These are phyloP conservation scores for Phytophthora agathidicida DNA, from an alignment of 352 stramenopile species.

Conservation along the genomic window DNA sequence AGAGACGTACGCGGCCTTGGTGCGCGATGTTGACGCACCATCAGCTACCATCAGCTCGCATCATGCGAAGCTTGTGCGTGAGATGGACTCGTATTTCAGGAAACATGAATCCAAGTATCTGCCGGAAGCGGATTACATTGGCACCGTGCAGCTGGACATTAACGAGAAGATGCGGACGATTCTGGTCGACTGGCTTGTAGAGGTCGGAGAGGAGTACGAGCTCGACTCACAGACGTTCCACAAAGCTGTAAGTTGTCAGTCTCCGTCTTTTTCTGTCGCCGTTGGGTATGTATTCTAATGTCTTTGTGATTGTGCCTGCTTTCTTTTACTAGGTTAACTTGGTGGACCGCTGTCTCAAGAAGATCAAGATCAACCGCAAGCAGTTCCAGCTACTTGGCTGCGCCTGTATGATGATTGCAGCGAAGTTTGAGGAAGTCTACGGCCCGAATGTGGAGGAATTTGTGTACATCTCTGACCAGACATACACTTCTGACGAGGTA, in stretches of 20 bases:
- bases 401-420: conserved; percentile 95
- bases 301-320: not conserved
- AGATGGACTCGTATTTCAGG: conserved; percentile 69
- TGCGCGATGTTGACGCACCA: conserved; percentile 68
- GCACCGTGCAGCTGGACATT: conserved; percentile 95
- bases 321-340: conserved; percentile 65
- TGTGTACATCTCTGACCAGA: conserved; percentile 97
- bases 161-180: conserved; percentile 99
- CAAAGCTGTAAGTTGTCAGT: conserved; percentile 55
- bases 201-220: conserved; percentile 88
- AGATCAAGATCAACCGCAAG: conserved; percentile 87
- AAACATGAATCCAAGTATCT: conserved; percentile 84
- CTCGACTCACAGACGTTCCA: conserved; percentile 85
- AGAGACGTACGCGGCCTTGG: conserved; percentile 49
- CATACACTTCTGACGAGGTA: conserved; percentile 91
- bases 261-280: not conserved
- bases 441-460: conserved; percentile 94
- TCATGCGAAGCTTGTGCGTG: conserved; percentile 60
- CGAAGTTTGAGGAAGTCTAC: conserved; percentile 98
- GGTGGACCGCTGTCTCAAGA: conserved; percentile 81
- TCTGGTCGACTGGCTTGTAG: conserved; percentile 99
- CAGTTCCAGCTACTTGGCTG: conserved; percentile 97
- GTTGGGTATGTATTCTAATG: not conserved
- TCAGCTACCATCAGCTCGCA: conserved; percentile 35
- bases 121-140: conserved; percentile 63